These are phyloP conservation scores for Amesomyces nigricolor DNA, from an alignment of 2,329 filamentous ascomycete genomes.

Conservation along the genomic window DNA sequence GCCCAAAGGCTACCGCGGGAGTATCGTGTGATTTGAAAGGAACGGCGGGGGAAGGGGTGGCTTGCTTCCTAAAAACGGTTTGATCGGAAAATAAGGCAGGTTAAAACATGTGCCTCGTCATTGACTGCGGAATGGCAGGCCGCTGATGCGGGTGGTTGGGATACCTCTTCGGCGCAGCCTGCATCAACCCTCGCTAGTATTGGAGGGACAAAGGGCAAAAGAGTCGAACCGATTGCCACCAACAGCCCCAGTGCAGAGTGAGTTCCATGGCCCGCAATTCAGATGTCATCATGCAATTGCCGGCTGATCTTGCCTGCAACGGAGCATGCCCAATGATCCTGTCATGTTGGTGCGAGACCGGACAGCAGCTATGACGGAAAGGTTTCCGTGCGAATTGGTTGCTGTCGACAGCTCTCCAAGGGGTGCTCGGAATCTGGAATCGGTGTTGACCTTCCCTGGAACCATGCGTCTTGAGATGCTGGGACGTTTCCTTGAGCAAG, in stretches of 20 bases:
- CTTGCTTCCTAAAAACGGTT: constrained; percentile 4
- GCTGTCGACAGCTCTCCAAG: background rate
- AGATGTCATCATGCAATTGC: constrained; percentile 16
- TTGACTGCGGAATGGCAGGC: constrained; percentile 26
- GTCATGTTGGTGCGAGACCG: background rate
- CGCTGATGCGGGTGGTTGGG: constrained; percentile 17
- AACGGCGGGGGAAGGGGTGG: constrained; percentile 10
- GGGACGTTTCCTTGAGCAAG: background rate
- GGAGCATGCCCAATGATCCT: background rate
- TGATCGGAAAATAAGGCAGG: constrained; percentile 26
- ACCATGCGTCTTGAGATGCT: background rate
- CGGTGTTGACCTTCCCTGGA: background rate
- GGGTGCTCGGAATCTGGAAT: too few species aligned
- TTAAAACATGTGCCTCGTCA: constrained; percentile 24
- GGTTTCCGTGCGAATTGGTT: background rate
- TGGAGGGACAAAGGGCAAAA: background rate
- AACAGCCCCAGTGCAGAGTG: constrained; percentile 1
- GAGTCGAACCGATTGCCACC: background rate
- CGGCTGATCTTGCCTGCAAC: constrained; percentile 17
- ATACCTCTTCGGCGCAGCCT: constrained; percentile 12
- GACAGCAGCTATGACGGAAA: background rate
- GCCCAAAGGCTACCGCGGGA: background rate
- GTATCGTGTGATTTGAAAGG: constrained; percentile 13
- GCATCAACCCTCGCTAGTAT: background rate
- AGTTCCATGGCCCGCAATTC: background rate